These are phyloP conservation scores for Glomus cerebriforme DNA, from an alignment of 192 early-diverging fungal species.

Conservation along the genomic window DNA sequence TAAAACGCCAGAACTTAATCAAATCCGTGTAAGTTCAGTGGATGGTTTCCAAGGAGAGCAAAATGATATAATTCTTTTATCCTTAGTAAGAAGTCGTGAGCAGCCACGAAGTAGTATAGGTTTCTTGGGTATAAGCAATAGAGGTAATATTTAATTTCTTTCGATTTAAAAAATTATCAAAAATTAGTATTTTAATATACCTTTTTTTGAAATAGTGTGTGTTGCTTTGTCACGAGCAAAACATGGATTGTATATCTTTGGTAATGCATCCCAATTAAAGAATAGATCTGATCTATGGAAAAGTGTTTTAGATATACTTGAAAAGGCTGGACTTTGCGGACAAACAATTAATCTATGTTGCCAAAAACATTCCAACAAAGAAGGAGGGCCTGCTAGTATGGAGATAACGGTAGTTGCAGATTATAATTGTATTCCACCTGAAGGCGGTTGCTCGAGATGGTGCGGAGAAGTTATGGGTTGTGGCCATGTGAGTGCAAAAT, in stretches of 20 bases:
- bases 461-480: too few relatives aligned
- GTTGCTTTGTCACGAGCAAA: slow-evolving; percentile 60
- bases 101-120: slow-evolving; percentile 75
- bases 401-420: too few relatives aligned
- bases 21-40: slow-evolving; percentile 88
- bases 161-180: not conserved
- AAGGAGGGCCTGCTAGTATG: not conserved
- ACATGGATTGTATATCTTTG: slow-evolving; percentile 60
- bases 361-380: not conserved
- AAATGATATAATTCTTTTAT: slow-evolving; percentile 96
- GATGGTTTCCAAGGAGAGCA: slow-evolving; percentile 98
- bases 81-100: slow-evolving; percentile 92
- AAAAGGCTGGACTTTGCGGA: not conserved
- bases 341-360: not conserved
- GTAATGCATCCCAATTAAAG: slow-evolving; percentile 51
- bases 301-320: not conserved
- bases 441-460: too few relatives aligned
- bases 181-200: not conserved
- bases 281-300: slow-evolving; percentile 49
- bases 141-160: slow-evolving; percentile 25
- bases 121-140: slow-evolving; percentile 70
- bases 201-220: slow-evolving; percentile 38
- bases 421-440: too few relatives aligned
- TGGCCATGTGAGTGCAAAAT: too few relatives aligned
- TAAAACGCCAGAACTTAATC: slow-evolving; percentile 45